These are phyloP conservation scores for Gossypium bickii DNA, from an alignment of 345 rosid species.

Conservation along the genomic window DNA sequence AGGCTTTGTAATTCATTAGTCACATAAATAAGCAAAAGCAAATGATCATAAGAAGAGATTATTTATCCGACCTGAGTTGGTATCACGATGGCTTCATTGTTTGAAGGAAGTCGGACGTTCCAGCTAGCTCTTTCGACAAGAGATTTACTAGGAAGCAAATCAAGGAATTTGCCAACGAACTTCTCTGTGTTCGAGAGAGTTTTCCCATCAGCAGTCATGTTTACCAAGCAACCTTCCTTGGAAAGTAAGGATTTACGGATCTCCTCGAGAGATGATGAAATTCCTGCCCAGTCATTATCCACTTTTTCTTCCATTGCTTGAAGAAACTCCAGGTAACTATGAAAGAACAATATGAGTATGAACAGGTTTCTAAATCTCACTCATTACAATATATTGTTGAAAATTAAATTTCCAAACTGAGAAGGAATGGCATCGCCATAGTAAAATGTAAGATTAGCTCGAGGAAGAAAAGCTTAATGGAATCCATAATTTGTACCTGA, in stretches of 20 bases:
- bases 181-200: slow-evolving; percentile 55
- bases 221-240: slow-evolving; percentile 70
- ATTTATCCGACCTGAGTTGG: slow-evolving; percentile 74
- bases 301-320: slow-evolving; percentile 75
- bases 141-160: slow-evolving; percentile 71
- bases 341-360: background rate
- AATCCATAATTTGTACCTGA: slow-evolving; percentile 52
- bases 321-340: slow-evolving; percentile 80
- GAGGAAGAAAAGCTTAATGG: background rate
- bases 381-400: background rate
- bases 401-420: background rate
- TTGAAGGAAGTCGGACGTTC: slow-evolving; percentile 55
- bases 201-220: slow-evolving; percentile 84
- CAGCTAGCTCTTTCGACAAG: slow-evolving; percentile 41
- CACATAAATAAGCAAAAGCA: background rate
- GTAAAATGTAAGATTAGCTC: background rate
- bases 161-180: slow-evolving; percentile 68
- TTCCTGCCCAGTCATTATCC: slow-evolving; percentile 82
- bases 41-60: background rate
- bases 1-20: background rate
- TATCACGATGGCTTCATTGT: slow-evolving; percentile 85
- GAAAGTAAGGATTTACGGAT: slow-evolving; percentile 75
- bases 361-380: background rate
- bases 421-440: background rate
- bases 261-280: slow-evolving; percentile 86